Conservation (phyloP, 2,329 filamentous ascomycete genomes). For the Fonsecaea pugnacius region DNA sequence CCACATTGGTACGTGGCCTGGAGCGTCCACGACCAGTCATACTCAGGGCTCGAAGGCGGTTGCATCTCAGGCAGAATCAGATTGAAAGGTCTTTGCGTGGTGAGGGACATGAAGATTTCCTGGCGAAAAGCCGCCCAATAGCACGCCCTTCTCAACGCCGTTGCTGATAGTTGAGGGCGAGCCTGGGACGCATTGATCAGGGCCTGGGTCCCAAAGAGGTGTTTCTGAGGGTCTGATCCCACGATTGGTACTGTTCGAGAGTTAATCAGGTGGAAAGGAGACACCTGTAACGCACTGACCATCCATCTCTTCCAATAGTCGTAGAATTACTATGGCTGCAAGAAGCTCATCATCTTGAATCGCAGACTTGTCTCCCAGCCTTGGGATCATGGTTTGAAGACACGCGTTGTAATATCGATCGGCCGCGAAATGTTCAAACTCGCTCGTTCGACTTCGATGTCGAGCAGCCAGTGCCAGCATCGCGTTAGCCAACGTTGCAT, state of each 20-base stretch:
- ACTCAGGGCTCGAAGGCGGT: neutral
- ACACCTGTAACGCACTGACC: conserved; percentile 25
- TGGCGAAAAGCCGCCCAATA: conserved; percentile 21
- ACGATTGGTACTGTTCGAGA: conserved; percentile 6
- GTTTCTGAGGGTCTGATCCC: conserved; percentile 17
- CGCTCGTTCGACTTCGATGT: conserved; percentile 6
- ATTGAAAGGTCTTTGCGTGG: conserved; percentile 17
- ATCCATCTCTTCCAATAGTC: conserved; percentile 38
- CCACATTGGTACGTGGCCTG: conserved; percentile 18
- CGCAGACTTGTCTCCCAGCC: conserved; percentile 11
- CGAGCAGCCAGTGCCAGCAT: conserved; percentile 18
- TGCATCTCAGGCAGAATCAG: conserved; percentile 12
- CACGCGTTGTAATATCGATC: conserved; percentile 20
- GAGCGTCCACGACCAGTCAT: conserved; percentile 19
- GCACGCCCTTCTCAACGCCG: conserved; percentile 16
- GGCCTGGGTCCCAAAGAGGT: conserved; percentile 19
- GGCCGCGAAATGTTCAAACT: conserved; percentile 12
- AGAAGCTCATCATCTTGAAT: conserved; percentile 34
- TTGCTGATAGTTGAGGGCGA: conserved; percentile 10
- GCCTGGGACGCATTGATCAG: conserved; percentile 16
- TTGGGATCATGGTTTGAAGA: conserved; percentile 21
- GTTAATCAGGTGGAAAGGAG: neutral
- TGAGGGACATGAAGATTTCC: conserved; percentile 21
- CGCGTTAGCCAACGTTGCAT: conserved; percentile 13
- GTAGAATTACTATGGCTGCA: conserved; percentile 38